These are phyloP conservation scores for Tylopilus rubrobrunneus DNA, from an alignment of 768 basidiomycete genomes.

Conservation along the genomic window DNA sequence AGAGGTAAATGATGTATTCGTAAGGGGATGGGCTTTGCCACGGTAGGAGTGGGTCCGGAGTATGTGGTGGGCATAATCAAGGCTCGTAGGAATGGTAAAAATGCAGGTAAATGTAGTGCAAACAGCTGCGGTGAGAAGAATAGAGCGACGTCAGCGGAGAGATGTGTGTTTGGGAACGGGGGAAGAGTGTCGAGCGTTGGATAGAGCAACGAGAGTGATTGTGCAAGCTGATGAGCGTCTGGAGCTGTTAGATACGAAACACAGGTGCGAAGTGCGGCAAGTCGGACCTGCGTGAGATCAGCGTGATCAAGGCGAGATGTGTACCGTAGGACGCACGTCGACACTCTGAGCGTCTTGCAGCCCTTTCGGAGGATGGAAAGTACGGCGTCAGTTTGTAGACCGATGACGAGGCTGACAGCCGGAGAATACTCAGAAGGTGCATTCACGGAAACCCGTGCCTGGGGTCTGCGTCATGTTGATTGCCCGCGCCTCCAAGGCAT, in stretches of 20 bases:
- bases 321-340: constrained; percentile 44
- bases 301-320: not conserved
- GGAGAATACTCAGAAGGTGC: constrained; percentile 67
- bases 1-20: constrained; percentile 37
- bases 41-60: constrained; percentile 50
- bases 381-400: constrained; percentile 69
- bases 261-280: constrained; percentile 66
- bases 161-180: constrained; percentile 46
- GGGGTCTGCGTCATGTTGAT: constrained; percentile 54
- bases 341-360: constrained; percentile 63
- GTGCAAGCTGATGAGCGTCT: constrained; percentile 59
- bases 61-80: constrained; percentile 65
- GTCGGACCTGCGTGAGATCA: constrained; percentile 51
- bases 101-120: constrained; percentile 59
- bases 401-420: constrained; percentile 71
- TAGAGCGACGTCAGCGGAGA: constrained; percentile 69
- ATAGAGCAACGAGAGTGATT: constrained; percentile 55
- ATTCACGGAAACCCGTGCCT: constrained; percentile 43
- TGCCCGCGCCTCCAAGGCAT: constrained; percentile 67
- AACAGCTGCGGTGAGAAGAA: constrained; percentile 69
- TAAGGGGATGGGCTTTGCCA: constrained; percentile 40
- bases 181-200: constrained; percentile 77
- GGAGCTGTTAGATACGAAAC: constrained; percentile 65
- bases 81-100: constrained; percentile 69
- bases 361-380: constrained; percentile 63